Evolutionary conservation across 2,329 filamentous ascomycete species (phyloP).

Genomic region (Thelonectria blattea): DNA sequence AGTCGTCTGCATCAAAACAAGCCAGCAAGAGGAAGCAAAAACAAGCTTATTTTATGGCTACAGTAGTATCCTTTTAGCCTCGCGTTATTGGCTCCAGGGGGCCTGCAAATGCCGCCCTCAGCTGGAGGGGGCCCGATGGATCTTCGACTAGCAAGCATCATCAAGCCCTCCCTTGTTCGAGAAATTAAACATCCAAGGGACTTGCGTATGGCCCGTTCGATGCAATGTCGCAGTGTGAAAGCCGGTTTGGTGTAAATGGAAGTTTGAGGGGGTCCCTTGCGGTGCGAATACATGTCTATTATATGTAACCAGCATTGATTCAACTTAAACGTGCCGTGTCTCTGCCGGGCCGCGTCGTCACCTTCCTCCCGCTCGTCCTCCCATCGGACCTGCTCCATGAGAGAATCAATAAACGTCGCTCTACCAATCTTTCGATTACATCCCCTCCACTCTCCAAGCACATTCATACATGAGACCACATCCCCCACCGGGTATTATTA

Average conservation of each 20-base stretch:
- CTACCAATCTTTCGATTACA: no score
- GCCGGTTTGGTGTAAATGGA: slow-evolving; percentile 3
- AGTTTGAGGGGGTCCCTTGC: not conserved
- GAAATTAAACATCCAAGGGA: no score
- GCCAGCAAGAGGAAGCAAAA: not conserved
- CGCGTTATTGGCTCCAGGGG: slow-evolving; percentile 10
- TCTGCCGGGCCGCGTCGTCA: no score
- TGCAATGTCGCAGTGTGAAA: not conserved
- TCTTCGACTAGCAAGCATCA: not conserved
- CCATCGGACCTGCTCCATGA: no score
- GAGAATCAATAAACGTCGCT: no score
- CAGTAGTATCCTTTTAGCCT: not conserved
- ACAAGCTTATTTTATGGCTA: slow-evolving; percentile 20
- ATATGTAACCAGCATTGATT: not conserved
- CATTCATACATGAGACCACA: no score
- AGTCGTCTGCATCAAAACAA: not conserved
- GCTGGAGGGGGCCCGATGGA: not conserved
- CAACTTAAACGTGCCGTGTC: no score
- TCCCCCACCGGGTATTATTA: no score
- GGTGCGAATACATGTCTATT: not conserved
- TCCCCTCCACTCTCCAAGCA: no score
- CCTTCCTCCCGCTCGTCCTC: no score
- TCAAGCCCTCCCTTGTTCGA: not conserved
- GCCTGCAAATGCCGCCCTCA: not conserved
- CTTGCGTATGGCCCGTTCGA: not conserved